These are phyloP conservation scores for Diaporthe sp. DNA, from an alignment of 2,329 filamentous ascomycete genomes.

Conservation along the genomic window DNA sequence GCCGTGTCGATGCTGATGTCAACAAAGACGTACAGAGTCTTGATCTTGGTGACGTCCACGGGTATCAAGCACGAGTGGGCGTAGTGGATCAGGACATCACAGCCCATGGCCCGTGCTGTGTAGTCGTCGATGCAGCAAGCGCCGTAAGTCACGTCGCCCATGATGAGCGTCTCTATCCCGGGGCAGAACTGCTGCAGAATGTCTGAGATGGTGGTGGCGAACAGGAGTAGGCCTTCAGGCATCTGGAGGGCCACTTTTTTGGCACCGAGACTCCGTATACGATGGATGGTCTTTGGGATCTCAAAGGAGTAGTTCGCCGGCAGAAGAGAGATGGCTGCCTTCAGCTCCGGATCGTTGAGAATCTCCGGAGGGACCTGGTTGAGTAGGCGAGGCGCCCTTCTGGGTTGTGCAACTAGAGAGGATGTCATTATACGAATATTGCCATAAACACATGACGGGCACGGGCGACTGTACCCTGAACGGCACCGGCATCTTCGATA, in stretches of 20 bases:
- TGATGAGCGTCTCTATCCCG: slow-evolving; percentile 92
- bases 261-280: slow-evolving; percentile 84
- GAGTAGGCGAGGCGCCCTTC: slow-evolving; percentile 82
- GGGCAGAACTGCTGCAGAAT: slow-evolving; percentile 96
- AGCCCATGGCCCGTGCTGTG: slow-evolving; percentile 92
- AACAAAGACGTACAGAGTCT: slow-evolving; percentile 97
- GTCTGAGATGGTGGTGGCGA: slow-evolving; percentile 97
- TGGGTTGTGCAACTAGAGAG: slow-evolving; percentile 75
- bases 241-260: slow-evolving; percentile 95
- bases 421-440: slow-evolving; percentile 20
- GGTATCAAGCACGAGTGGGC: slow-evolving; percentile 97
- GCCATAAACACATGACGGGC: not conserved
- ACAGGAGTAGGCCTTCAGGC: slow-evolving; percentile 93
- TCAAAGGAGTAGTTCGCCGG: slow-evolving; percentile 99
- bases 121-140: slow-evolving; percentile 99
- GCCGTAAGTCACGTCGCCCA: slow-evolving; percentile 99
- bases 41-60: slow-evolving; percentile 95
- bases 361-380: slow-evolving; percentile 94
- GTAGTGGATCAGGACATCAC: slow-evolving; percentile 95
- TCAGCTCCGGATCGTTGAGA: slow-evolving; percentile 85
- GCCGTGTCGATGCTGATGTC: slow-evolving; percentile 95
- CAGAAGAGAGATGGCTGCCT: slow-evolving; percentile 87
- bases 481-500: slow-evolving; percentile 73
- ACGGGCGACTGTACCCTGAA: slow-evolving; percentile 70
- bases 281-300: slow-evolving; percentile 97